phyloP scores from a whole-genome alignment of 257 asterid genomes.

The Solanum virginianum region DNA sequence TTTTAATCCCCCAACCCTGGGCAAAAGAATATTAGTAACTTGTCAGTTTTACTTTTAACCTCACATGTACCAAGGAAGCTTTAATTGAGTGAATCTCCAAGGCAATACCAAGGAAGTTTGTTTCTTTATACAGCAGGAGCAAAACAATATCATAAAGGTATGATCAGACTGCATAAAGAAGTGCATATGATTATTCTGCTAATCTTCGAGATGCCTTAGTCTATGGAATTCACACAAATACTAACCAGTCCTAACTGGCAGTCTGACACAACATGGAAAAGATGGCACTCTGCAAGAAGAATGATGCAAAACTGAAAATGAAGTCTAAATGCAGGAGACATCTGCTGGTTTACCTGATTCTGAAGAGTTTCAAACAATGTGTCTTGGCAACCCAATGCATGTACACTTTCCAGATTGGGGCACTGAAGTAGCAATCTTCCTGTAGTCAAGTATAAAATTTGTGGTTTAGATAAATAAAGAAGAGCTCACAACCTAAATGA shows the following conservation, averaged over 20 bases:
- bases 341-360: constrained; percentile 47
- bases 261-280: neutral
- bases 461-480: neutral
- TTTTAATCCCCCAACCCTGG: neutral
- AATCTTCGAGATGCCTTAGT: neutral
- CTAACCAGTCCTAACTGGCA: neutral
- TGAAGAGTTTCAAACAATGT: constrained; percentile 56
- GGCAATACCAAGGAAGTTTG: neutral
- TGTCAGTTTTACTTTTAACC: neutral
- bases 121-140: neutral
- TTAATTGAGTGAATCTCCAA: neutral
- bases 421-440: constrained; percentile 86
- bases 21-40: neutral
- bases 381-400: constrained; percentile 65
- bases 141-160: neutral
- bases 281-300: neutral
- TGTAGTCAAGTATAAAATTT: constrained; percentile 15
- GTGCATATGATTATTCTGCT: neutral
- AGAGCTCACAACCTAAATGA: neutral
- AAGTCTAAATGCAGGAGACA: neutral
- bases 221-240: neutral
- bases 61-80: neutral
- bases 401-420: constrained; percentile 64
- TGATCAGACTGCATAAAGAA: neutral
- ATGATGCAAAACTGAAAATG: neutral